Evolutionary conservation across 257 asterid genomes (phyloP), one percentile per base, ranked within the genome.

Genomic region (Hygrophila difformis): DNA sequence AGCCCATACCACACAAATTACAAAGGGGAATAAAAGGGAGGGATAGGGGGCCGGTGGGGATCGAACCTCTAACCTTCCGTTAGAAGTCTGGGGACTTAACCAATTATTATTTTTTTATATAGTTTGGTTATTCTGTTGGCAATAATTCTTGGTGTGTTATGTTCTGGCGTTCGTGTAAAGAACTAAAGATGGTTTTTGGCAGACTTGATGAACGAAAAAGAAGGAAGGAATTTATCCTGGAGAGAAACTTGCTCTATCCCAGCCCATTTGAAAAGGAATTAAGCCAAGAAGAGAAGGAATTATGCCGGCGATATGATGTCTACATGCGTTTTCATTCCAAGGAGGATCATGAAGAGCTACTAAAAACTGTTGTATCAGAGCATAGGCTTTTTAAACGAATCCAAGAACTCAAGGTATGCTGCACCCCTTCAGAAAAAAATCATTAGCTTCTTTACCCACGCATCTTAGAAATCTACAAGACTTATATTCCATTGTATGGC

Each of bases 191-290:
- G 52, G 20, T 19, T 12, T 53, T 36, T 49, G 46, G 37, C 78
- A 89, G 97, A 76, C 97, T 89, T 55, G 95, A 89, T 71, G 96
- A 89, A 73, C 84, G 97, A 73, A 84, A 82, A 73, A 73, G 96
- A 47, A 77, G 97, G 73, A 89, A 89, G 57, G 76, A 89, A 47
- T 91, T 86, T 56, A 74, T 91, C 58, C 62, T 91, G 77, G 92
- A 86, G 64, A 75, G 92, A 67, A 76, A 78, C 44, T 65, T 91
- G 65, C 87, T 91, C 40, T 63, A 75, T 61, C 92, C 92, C 6
- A 79, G 76, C 44, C 77, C 89, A 64, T 79, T 82, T 39, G 92
- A 75, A 51, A 76, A 75, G 66, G 80, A 72, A 53, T 91, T 89
- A 55, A 72, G 77, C 19, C 44, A 18, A 17, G 96, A 91, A 63